Evolutionary conservation across 176 grass and related monocot species (phyloP).

Genomic region (Triticum urartu): DNA sequence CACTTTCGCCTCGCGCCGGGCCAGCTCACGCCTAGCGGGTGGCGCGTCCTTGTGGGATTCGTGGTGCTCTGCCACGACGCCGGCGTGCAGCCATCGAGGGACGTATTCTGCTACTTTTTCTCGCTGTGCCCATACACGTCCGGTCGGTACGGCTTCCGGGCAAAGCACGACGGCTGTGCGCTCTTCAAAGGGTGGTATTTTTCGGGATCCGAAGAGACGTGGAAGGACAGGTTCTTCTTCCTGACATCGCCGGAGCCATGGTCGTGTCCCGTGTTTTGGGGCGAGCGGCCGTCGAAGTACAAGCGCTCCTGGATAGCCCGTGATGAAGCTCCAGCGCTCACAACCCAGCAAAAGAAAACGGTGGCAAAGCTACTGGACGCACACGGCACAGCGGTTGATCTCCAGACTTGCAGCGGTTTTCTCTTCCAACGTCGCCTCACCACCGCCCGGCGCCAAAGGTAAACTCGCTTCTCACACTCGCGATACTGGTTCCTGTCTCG

Average conservation of each 20-base stretch:
- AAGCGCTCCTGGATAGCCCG: not conserved
- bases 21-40: not conserved
- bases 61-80: not conserved
- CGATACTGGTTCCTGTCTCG: not conserved
- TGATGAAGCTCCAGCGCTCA: not conserved
- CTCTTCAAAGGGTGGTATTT: not conserved
- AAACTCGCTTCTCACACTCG: not conserved
- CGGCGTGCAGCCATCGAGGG: not conserved
- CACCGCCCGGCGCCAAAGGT: not conserved
- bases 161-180: not conserved
- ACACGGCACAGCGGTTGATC: not conserved
- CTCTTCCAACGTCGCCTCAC: not conserved
- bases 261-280: constrained; percentile 11
- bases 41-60: not conserved
- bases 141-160: not conserved
- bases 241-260: not conserved
- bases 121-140: not conserved
- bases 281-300: not conserved
- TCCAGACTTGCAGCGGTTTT: not conserved
- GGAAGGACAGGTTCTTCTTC: constrained; percentile 15
- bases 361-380: not conserved
- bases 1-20: not conserved
- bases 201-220: not conserved
- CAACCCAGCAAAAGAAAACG: not conserved
- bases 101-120: not conserved